A percentile compares a stretch with the other conserved stretches of the same genome.
Evolutionary conservation across 305 asterid species (phyloP).

Genomic region (Rubia balearica): DNA sequence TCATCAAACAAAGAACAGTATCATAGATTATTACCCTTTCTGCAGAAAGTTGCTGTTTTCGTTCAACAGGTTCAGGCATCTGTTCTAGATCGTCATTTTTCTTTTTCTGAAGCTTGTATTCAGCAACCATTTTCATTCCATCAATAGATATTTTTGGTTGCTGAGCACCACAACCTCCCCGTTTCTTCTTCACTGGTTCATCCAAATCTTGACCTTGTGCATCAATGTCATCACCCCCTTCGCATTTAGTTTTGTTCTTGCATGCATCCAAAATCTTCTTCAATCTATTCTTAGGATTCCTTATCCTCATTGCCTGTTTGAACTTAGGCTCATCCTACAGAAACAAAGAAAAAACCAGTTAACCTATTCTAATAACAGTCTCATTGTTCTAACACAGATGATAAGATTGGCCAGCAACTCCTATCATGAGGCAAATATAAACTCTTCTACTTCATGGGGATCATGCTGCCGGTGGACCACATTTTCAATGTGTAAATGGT

Average conservation of each 20-base stretch:
- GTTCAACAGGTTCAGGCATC: constrained; percentile 89
- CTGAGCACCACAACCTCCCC: constrained; percentile 97
- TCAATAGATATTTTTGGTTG: constrained; percentile 86
- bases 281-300: constrained; percentile 76
- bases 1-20: too few relatives aligned
- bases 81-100: constrained; percentile 80
- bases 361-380: not conserved
- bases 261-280: constrained; percentile 79
- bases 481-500: not conserved
- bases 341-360: constrained; percentile 1
- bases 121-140: constrained; percentile 97
- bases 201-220: constrained; percentile 65
- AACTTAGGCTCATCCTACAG: constrained; percentile 71
- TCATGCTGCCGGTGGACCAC: not conserved
- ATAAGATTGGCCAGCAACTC: not conserved
- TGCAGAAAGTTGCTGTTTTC: constrained; percentile 79
- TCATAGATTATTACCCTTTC: constrained; percentile 49
- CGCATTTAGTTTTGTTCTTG: constrained; percentile 80
- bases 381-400: not conserved
- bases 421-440: not conserved
- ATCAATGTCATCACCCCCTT: constrained; percentile 90
- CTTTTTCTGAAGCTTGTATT: constrained; percentile 64
- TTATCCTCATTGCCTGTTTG: constrained; percentile 72
- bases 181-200: constrained; percentile 57
- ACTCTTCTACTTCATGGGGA: not conserved